Base-by-base conservation (phyloP, 257 asterid genomes). In the Ilex asprella region DNA sequence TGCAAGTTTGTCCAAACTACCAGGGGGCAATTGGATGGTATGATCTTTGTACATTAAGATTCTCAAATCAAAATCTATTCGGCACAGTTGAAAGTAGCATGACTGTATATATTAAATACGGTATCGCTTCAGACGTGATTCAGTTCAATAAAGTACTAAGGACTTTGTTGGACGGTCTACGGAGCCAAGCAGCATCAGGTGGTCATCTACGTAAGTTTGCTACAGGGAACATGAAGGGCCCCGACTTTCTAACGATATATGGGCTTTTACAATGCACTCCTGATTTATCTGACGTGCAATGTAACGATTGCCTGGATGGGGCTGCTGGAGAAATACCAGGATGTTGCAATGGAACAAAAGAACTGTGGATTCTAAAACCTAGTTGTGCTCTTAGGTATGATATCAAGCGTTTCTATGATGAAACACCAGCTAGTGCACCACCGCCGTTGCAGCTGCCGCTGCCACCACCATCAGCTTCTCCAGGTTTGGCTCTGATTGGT, bases 181-280 rank as follows among this genome's bases (percentile, higher is more conserved):
- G 1, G 1, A 16, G 15, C 4, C 56, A 41, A 10, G 72, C 79
- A 5, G 65, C 31, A 31, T 0, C 6, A 5, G 65, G 62, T n/a
- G 59, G 55, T 43, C 30, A 63, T 0, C 27, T 31, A 1, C 3
- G 41, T 44, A 77, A 73, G 11, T 77, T 58, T 30, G 79, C 79
- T 1, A 58, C 7, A 3, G 71, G 31, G 32, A 27, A 44, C 39
- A 16, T n/a, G 14, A 50, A 16, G 16, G 32, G 12, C 49, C 44
- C 66, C 7, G n/a, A 62, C 16, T 5, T 6, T 16, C 65, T 30
- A 61, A 1, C 35, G 6, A 61, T 72, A 2, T 60, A 10, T 61
- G 75, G 61, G 0, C 57, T 63, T 11, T 57, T 30, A 55, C 77
- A 71, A 68, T 76, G 78, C 29, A 76, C 74, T 6, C 78, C 81